A percentile compares a stretch with the other conserved stretches of the same genome.
These are phyloP conservation scores for Diutina rugosa DNA, from an alignment of 1,139 yeast species.

Conservation along the genomic window DNA sequence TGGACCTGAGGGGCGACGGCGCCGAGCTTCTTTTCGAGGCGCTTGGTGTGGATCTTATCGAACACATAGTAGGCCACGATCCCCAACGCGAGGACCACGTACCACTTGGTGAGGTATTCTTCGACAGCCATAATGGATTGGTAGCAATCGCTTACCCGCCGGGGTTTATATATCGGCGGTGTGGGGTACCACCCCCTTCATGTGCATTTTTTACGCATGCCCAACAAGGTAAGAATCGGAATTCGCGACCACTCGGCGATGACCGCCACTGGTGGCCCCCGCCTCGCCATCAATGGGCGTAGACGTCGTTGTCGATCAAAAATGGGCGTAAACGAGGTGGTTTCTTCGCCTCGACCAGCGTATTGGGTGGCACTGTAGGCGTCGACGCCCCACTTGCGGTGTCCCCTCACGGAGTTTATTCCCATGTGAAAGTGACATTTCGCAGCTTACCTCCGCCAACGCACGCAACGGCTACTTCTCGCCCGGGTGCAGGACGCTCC, in stretches of 20 bases:
- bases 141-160: neutral
- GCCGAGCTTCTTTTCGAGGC: constrained; percentile 1
- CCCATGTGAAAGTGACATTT: neutral
- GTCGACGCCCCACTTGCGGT: neutral
- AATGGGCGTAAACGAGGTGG: neutral
- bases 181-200: neutral
- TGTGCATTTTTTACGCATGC: neutral
- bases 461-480: neutral
- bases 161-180: neutral
- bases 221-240: neutral
- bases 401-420: neutral
- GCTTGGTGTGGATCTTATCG: neutral
- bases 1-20: neutral
- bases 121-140: neutral
- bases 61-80: neutral
- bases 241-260: neutral
- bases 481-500: neutral
- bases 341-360: neutral
- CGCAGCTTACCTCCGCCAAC: neutral
- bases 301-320: neutral
- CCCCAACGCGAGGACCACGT: neutral
- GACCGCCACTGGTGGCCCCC: neutral
- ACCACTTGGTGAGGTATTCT: neutral
- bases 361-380: neutral
- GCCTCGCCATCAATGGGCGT: neutral